These are phyloP conservation scores for Hypoxylon rubiginosum DNA, from an alignment of 2,329 filamentous ascomycete genomes.

Conservation along the genomic window DNA sequence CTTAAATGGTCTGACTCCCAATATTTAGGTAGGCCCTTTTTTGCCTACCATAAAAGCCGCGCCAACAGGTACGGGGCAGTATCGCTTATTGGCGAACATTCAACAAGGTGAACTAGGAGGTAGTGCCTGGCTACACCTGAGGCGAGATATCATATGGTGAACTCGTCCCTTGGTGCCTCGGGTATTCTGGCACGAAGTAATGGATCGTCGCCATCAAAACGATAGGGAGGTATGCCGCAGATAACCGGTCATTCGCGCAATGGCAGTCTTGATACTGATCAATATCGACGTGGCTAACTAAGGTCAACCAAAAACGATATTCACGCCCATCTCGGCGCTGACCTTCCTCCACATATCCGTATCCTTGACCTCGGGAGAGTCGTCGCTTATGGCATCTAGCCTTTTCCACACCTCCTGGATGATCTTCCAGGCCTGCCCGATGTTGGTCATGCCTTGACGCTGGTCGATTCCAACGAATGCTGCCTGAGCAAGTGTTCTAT, in stretches of 20 bases:
- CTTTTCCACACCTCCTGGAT: conserved; percentile 72
- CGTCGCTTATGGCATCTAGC: conserved; percentile 56
- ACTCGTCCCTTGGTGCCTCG: background rate
- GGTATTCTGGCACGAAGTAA: conserved; percentile 12
- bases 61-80: background rate
- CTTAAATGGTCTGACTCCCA: conserved; percentile 12
- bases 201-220: conserved; percentile 5
- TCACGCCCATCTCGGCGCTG: conserved; percentile 70
- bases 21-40: conserved; percentile 6
- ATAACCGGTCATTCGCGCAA: conserved; percentile 1
- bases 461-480: conserved; percentile 67
- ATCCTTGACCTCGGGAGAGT: conserved; percentile 42
- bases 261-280: background rate
- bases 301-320: conserved; percentile 69
- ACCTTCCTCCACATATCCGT: conserved; percentile 68
- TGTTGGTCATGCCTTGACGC: conserved; percentile 75
- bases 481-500: conserved; percentile 64
- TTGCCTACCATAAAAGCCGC: conserved; percentile 8
- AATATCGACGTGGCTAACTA: background rate
- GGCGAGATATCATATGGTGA: conserved; percentile 1
- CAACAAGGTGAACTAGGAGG: background rate
- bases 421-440: conserved; percentile 71
- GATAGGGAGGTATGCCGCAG: conserved; percentile 1
- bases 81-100: conserved; percentile 10
- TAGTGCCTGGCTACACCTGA: conserved; percentile 3